These are phyloP conservation scores for Aspergillus costaricaensis DNA, from an alignment of 2,329 filamentous ascomycete species.

Conservation along the genomic window DNA sequence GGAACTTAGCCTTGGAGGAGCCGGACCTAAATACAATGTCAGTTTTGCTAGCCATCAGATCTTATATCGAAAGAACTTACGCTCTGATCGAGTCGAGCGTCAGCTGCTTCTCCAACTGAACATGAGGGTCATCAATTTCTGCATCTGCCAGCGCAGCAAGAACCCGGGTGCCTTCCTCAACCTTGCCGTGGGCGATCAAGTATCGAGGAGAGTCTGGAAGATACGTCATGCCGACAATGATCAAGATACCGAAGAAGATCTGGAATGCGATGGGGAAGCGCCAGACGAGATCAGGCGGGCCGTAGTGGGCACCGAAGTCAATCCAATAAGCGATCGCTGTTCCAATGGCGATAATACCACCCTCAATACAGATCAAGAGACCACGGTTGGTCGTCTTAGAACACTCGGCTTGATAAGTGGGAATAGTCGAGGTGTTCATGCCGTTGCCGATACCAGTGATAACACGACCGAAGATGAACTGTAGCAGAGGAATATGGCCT, in stretches of 20 bases:
- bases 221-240: conserved; percentile 20
- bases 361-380: conserved; percentile 23
- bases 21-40: conserved; percentile 6
- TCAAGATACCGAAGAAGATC: conserved; percentile 20
- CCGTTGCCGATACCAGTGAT: conserved; percentile 24
- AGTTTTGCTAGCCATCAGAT: not conserved
- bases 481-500: conserved; percentile 15
- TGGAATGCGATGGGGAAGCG: conserved; percentile 24
- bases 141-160: conserved; percentile 14
- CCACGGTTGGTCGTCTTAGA: conserved; percentile 22
- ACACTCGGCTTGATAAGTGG: conserved; percentile 24
- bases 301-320: conserved; percentile 20
- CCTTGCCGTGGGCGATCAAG: conserved; percentile 19
- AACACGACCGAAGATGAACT: conserved; percentile 24
- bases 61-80: not conserved
- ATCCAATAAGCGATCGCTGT: conserved; percentile 24
- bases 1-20: conserved; percentile 6
- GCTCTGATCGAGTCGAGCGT: conserved; percentile 16
- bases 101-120: conserved; percentile 16
- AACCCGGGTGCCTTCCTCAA: conserved; percentile 18
- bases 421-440: conserved; percentile 24
- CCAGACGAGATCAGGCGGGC: conserved; percentile 18
- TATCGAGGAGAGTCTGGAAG: conserved; percentile 23
- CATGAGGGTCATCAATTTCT: conserved; percentile 14
- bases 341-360: conserved; percentile 21